A percentile compares a stretch with the other conserved stretches of the same genome.
These are phyloP conservation scores for Fusarium sacchari DNA, from an alignment of 2,329 filamentous ascomycete genomes.

Conservation along the genomic window DNA sequence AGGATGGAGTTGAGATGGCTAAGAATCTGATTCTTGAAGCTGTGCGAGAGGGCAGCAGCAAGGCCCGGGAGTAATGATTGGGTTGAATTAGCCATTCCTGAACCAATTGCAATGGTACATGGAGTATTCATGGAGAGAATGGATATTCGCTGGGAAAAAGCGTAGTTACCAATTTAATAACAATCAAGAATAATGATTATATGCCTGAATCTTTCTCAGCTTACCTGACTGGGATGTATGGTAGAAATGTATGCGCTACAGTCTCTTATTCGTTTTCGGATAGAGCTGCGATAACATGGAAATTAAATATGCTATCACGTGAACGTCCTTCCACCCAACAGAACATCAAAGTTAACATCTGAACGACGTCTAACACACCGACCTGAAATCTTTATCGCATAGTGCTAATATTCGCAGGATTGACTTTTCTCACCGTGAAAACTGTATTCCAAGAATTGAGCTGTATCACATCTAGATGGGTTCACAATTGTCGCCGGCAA, in stretches of 20 bases:
- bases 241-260: background rate
- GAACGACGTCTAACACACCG: slow-evolving; percentile 15
- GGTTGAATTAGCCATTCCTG: slow-evolving; percentile 9
- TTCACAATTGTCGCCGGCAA: slow-evolving; percentile 33
- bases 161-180: slow-evolving; percentile 24
- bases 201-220: background rate
- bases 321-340: background rate
- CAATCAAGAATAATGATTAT: slow-evolving; percentile 30
- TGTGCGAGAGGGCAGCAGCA: slow-evolving; percentile 69
- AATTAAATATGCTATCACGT: slow-evolving; percentile 34
- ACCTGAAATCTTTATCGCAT: background rate
- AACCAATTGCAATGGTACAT: slow-evolving; percentile 24
- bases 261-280: slow-evolving; percentile 35
- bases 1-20: slow-evolving; percentile 85
- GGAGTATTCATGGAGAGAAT: slow-evolving; percentile 27
- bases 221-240: background rate
- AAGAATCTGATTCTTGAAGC: slow-evolving; percentile 89
- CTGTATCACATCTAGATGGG: slow-evolving; percentile 18
- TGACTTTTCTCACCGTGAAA: background rate
- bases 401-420: background rate
- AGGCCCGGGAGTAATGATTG: slow-evolving; percentile 45
- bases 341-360: background rate
- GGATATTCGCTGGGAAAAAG: slow-evolving; percentile 6
- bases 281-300: background rate
- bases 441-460: background rate